These are phyloP conservation scores for Collariella sp. DNA, from an alignment of 495 filamentous ascomycete genomes.

Conservation along the genomic window DNA sequence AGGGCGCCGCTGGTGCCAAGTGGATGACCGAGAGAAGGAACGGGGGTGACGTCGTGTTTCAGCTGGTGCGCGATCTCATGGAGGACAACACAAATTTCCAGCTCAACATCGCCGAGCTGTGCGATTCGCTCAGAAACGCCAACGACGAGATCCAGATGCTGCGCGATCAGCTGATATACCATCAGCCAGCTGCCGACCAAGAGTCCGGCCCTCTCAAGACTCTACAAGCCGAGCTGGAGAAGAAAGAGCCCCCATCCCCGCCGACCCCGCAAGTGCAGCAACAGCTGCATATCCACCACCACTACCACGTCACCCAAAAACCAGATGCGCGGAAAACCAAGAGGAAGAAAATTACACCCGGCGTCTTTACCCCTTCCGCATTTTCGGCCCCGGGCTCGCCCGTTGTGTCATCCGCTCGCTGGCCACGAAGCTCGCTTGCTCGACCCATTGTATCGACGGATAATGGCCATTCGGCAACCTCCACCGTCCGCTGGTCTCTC, in stretches of 20 bases:
- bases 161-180: conserved; percentile 70
- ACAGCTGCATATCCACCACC: conserved; percentile 84
- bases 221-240: conserved; percentile 60
- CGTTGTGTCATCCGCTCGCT: conserved; percentile 11
- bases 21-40: conserved; percentile 45
- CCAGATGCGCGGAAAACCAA: conserved; percentile 58
- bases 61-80: conserved; percentile 90
- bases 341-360: conserved; percentile 51
- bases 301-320: conserved; percentile 65
- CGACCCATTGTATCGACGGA: conserved; percentile 14
- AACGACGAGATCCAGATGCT: conserved; percentile 87
- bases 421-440: conserved; percentile 9
- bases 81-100: conserved; percentile 93
- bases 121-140: conserved; percentile 86
- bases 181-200: conserved; percentile 52
- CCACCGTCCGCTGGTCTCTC: conserved; percentile 54
- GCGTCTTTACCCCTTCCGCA: conserved; percentile 49
- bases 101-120: conserved; percentile 76
- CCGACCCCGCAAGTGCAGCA: conserved; percentile 43
- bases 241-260: conserved; percentile 35
- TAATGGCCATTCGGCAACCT: conserved; percentile 45
- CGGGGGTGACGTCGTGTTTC: conserved; percentile 60
- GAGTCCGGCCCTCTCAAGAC: conserved; percentile 40
- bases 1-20: conserved; percentile 63
- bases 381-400: conserved; percentile 22